Base-by-base conservation (phyloP, 1,284 basidiomycete species). In the Pseudozyma flocculosa region DNA sequence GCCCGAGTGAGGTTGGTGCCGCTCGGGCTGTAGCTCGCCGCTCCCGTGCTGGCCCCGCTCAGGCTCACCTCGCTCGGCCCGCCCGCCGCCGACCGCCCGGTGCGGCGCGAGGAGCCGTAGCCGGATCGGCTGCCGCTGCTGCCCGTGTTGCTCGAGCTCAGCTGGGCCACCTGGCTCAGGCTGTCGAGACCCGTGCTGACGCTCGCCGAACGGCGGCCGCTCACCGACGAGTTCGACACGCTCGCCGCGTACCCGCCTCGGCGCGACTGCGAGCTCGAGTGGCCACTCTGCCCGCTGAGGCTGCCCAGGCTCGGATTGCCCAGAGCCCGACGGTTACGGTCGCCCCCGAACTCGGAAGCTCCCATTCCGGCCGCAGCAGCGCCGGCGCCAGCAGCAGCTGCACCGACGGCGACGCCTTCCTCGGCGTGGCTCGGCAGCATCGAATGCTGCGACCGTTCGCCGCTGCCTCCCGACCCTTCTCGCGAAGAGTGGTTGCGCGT, bases 1-100 rank as follows among this genome's bases (percentile, higher is more conserved):
- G 47, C 64, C 24, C 67, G 41, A 14, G 48, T 59, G 11, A 68
- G 51, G 24, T 55, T 29, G 17, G 36, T 11, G 26, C 26, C 26
- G 36, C 52, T 59, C 1, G 68, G 65, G 39, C 51, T 65, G 44
- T 68, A 70, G 53, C 65, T 68, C 7, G 68, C 68, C 9, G 68
- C 68, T 4, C 68, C 65, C 3, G 60, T 68, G 30, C 61, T 68
- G 3, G 48, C 64, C 15, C 49, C 53, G 22, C 60, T 57, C 21
- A 51, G 21, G 37, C 60, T 57, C 3, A 36, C 54, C 26, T 55
- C 64, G 41, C 55, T 64, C n/a, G 36, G 18, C 14, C 56, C 55
- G 24, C 53, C 48, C 14, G 17, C 7, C 10, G 17, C 30, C 19
- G 50, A 51, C 17, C 54, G 52, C 2, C 54, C 47, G 36, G 52